Evolutionary conservation across 2,329 filamentous ascomycete species (phyloP).

Genomic region (Trichophyton schoenleinii): DNA sequence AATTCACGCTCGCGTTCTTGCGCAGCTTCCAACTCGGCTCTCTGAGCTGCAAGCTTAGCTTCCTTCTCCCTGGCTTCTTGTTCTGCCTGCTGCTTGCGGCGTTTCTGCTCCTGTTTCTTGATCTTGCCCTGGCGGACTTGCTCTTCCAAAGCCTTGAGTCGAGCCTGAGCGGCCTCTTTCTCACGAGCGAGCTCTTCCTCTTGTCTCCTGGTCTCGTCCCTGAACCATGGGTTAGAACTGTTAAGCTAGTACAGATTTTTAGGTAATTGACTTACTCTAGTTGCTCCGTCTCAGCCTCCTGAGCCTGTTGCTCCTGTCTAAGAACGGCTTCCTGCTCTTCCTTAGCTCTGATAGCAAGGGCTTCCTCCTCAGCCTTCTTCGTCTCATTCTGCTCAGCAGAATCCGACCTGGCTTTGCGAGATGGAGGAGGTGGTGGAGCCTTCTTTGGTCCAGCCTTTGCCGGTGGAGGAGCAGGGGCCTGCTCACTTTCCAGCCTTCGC

Average conservation of each 20-base stretch:
- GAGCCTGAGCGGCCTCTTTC: conserved; percentile 66
- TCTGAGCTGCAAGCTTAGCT: conserved; percentile 65
- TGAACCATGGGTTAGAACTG: conserved; percentile 26
- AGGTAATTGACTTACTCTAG: conserved; percentile 61
- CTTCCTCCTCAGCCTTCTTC: conserved; percentile 42
- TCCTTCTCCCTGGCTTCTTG: conserved; percentile 84
- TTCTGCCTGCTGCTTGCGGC: conserved; percentile 73
- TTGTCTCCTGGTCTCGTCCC: conserved; percentile 59
- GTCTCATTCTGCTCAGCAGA: conserved; percentile 46
- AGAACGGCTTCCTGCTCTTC: conserved; percentile 44
- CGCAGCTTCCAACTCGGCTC: conserved; percentile 83
- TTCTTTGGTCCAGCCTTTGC: conserved; percentile 44
- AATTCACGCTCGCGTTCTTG: conserved; percentile 82
- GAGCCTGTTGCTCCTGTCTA: conserved; percentile 59
- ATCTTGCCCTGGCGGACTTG: conserved; percentile 88
- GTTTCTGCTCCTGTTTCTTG: conserved; percentile 93
- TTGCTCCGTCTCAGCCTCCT: conserved; percentile 58
- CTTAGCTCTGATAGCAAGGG: conserved; percentile 30
- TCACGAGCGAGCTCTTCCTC: conserved; percentile 72
- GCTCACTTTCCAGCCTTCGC: conserved; percentile 67
- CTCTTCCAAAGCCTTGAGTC: conserved; percentile 80
- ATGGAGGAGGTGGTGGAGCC: conserved; percentile 58
- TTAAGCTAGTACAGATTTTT: background rate
- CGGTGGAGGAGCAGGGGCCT: conserved; percentile 45
- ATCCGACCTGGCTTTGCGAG: conserved; percentile 54